Base-by-base conservation (phyloP, 1,139 yeast species). In the Kodamaea plutei region DNA sequence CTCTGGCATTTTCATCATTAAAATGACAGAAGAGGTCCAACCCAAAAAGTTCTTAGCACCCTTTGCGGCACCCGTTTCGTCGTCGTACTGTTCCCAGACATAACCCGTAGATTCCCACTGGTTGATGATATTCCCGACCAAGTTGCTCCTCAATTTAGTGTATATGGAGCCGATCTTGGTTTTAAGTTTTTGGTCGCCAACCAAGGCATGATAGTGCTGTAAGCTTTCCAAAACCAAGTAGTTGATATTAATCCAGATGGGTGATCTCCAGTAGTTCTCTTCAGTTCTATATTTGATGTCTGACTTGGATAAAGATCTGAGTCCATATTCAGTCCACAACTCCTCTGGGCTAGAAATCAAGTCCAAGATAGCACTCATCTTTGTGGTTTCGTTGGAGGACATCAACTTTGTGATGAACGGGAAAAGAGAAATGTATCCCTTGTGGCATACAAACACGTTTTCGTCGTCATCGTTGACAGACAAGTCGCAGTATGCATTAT, bases 251-350 rank as follows among this genome's bases (percentile, higher is more conserved):
- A 88, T 66, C 98, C 98, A 93, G 25, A 91, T 70, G 12, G 95
- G 89, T 0, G 96, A 93, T 38, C 95, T 73, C 99, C 99, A 91
- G 61, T 91, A 91, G 55, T 91, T 81, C 48, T 93, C 98, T 7
- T 73, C 91, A 1, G 80, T 75, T 37, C 83, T 84, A 56, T 82
- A 91, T 38, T 54, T 61, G 18, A 63, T 63, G 47, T 84, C 91
- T 6, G 70, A 51, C 46, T 76, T 79, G 1, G 96, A 84, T 23
- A 91, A 64, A 2, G 95, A 84, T 43, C 96, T 69, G 27, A 93
- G 64, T 9, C 98, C 99, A 46, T 55, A 87, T 1, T 72, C 72
- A 2, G 89, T 64, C 85, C 94, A 89, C 34, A 93, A 58, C 46
- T 80, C 78, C 8, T 77, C 74, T 1, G 89, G 84, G 47, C 88